Base-by-base conservation (phyloP, 2,329 filamentous ascomycete species). In the Rutstroemia sp. region DNA sequence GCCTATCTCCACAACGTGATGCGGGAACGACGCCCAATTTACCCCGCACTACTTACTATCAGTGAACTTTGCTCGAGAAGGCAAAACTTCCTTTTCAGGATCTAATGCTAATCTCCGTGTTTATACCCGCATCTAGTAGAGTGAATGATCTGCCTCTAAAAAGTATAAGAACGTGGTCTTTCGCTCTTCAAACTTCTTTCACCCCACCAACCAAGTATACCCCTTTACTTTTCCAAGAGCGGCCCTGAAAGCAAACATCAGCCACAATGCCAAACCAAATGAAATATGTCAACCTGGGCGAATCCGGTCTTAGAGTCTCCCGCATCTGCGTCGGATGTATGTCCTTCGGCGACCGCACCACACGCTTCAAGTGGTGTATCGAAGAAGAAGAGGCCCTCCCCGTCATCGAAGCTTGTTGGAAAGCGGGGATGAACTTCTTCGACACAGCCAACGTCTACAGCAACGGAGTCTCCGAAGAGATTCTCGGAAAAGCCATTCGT, bases 381-480 rank as follows among this genome's bases (percentile, higher is more conserved):
- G 57, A 59, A 49, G 61, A 62, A 51, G 39, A 25, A 12, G 71
- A 72, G 51, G 71, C 77, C 19, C 67, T 81, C 23, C 77, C 77
- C 0, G 66, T 82, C 6, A 71, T 82, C 50, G 75, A 81, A 66
- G 74, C 77, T 40, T 78, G 77, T 10, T 65, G 57, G 50, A 75
- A 81, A 46, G 65, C 67, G n/a, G 79, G 79, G 7, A 73, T 82
- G 57, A 81, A 79, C 58, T 80, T 77, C 14, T 78, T 73, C 73
- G 75, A 78, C 62, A 73, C 64, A 68, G 78, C 63, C 12, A 61
- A 65, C 23, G 52, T 74, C 9, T 83, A 83, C 69, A 79, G 76
- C 51, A 80, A 81, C 57, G 80, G 80, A 19, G 70, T 68, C 1
- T 79, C 76, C 2, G 62, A 64, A 50, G 50, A 59, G 27, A 63